phyloP scores from a whole-genome alignment of 1,284 basidiomycete species.

The Sphagnurus paluster region DNA sequence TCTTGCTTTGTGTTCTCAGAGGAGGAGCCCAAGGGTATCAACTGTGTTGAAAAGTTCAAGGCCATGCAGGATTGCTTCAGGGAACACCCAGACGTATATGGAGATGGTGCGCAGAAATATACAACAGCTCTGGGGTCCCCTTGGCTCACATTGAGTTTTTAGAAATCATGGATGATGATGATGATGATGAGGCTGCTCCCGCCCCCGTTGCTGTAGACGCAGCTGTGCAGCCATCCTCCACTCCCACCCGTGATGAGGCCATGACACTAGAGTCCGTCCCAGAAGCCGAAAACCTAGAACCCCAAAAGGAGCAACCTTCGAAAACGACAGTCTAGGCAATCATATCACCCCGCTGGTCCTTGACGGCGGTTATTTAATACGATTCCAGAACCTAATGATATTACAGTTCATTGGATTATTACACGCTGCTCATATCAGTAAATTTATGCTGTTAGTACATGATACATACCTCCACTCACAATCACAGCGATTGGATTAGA shows the following conservation, averaged over 20 bases:
- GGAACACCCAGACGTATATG: conserved; percentile 93
- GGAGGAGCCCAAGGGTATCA: conserved; percentile 95
- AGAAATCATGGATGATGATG: conserved; percentile 64
- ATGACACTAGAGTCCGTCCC: not conserved
- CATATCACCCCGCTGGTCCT: not conserved
- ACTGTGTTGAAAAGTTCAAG: conserved; percentile 98
- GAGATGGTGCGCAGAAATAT: conserved; percentile 81
- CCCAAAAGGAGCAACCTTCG: not conserved
- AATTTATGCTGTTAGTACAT: too few species aligned
- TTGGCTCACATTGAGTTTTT: conserved; percentile 8
- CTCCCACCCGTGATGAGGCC: conserved; percentile 1
- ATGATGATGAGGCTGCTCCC: conserved; percentile 25
- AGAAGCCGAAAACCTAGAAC: conserved; percentile 1
- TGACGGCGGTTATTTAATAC: conserved; percentile 8
- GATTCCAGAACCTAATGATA: conserved; percentile 17
- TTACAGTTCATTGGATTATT: too few species aligned
- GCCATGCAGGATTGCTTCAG: conserved; percentile 98
- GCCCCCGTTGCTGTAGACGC: conserved; percentile 13
- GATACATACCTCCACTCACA: too few species aligned
- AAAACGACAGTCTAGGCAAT: not conserved
- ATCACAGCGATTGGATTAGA: too few species aligned
- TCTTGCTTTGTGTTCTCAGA: conserved; percentile 97
- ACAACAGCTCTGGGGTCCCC: not conserved
- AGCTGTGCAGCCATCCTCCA: not conserved
- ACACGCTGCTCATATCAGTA: not conserved